Conservation (phyloP, 2,329 filamentous ascomycete species). For the Colletotrichum horii region DNA sequence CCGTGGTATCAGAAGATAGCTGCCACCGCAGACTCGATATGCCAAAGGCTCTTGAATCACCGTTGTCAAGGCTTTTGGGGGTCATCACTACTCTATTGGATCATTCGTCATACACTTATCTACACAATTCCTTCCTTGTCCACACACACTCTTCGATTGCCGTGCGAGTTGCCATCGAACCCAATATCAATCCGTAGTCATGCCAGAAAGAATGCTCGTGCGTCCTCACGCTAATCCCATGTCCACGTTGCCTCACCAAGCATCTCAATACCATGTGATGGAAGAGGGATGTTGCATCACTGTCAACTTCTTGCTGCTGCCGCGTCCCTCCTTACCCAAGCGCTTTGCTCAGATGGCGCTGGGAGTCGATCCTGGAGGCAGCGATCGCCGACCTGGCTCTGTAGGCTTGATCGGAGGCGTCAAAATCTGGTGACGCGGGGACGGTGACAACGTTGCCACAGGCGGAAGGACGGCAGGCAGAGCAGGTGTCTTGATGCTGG, state of each 20-base stretch:
- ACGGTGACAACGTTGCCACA: slow-evolving; percentile 61
- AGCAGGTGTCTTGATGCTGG: slow-evolving; percentile 17
- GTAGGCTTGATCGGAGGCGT: slow-evolving; percentile 65
- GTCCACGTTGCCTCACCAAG: neutral
- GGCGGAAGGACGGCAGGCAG: slow-evolving; percentile 60
- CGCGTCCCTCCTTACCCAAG: neutral
- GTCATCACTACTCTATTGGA: neutral
- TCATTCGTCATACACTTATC: neutral
- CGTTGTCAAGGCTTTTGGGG: neutral
- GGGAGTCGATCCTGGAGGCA: neutral
- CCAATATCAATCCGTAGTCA: neutral
- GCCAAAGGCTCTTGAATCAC: neutral
- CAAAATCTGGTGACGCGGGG: slow-evolving; percentile 59
- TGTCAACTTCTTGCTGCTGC: neutral
- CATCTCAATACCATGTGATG: neutral
- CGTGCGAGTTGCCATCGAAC: neutral
- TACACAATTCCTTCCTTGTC: too few species aligned
- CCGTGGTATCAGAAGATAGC: neutral
- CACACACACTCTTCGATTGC: neutral
- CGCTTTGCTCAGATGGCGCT: neutral
- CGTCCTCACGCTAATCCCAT: neutral
- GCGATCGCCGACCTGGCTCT: slow-evolving; percentile 28
- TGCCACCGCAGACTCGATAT: neutral
- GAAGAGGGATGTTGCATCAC: neutral
- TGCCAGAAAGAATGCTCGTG: neutral